A percentile compares a stretch with the other conserved stretches of the same genome.
These are phyloP conservation scores for Aureobasidium sp. DNA, from an alignment of 2,329 filamentous ascomycete species.

Conservation along the genomic window DNA sequence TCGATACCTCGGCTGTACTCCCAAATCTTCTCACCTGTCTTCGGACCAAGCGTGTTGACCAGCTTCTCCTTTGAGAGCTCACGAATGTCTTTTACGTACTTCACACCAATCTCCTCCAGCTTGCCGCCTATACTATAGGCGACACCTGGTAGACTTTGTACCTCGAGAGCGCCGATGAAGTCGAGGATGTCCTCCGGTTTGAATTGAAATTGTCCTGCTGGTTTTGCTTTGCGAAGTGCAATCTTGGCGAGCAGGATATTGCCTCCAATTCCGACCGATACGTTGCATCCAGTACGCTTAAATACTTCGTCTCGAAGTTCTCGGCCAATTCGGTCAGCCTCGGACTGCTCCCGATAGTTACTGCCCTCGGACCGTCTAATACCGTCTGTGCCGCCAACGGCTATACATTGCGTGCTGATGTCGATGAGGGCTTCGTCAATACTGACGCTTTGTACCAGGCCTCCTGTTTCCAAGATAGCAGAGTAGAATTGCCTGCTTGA, in stretches of 20 bases:
- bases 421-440: conserved; percentile 93
- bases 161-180: conserved; percentile 67
- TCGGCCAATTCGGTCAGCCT: conserved; percentile 62
- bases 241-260: conserved; percentile 91
- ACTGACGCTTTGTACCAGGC: conserved; percentile 88
- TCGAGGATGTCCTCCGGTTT: conserved; percentile 69
- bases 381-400: conserved; percentile 57
- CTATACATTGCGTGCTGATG: conserved; percentile 61
- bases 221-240: conserved; percentile 83
- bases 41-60: conserved; percentile 67
- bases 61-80: conserved; percentile 68
- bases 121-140: conserved; percentile 81
- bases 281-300: conserved; percentile 67
- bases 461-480: conserved; percentile 67
- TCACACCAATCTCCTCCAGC: conserved; percentile 77
- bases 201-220: conserved; percentile 83
- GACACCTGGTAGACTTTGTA: conserved; percentile 82
- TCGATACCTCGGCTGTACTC: conserved; percentile 89
- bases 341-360: conserved; percentile 68
- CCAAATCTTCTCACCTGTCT: conserved; percentile 84
- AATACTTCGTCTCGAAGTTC: conserved; percentile 62
- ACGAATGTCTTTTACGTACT: conserved; percentile 73
- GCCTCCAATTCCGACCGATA: conserved; percentile 84
- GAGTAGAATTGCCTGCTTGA: conserved; percentile 84
- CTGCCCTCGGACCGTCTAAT: conserved; percentile 56